Evolutionary conservation across 805 yeast genomes (phyloP), one percentile per base, ranked within the genome.

Genomic region (Metschnikowia orientalis): DNA sequence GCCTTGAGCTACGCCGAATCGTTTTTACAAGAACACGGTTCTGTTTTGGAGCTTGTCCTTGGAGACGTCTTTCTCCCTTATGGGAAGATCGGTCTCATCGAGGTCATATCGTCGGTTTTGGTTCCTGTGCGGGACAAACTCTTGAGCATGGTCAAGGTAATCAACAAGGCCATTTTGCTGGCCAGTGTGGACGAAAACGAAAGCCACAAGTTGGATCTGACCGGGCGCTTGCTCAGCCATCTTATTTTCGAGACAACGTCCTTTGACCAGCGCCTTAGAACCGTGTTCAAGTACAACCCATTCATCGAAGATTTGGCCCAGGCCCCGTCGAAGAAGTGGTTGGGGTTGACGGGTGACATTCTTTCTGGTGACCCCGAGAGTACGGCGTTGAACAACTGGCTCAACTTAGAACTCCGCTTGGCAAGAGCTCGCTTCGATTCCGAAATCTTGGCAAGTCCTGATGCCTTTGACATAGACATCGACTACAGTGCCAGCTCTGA

Each of bases 401-500:
- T 81, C 6, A 49, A 51, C 3, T 69, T 70, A 28, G 87, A 81
- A 47, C 57, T 60, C 21, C 57, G 62, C 8, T 61, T 77, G 46
- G 79, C 82, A 2, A 58, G 62, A 26, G 54, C 58, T 15, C 54
- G 83, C 36, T 78, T 69, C 40, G 57, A 65, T 9, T 54, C 46
- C 18, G 81, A 75, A 40, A 72, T 80, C 13, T 48, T 76, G 3
- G 57, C 59, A 2, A 50, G 70, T 1, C 44, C 61, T 0, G 66
- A 71, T 42, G 76, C 83, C 0, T 76, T 79, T 53, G 55, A 53
- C 3, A 71, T 81, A 18, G 89, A 82, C 47, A 61, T 56, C 40
- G 89, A 82, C 30, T 66, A 50, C 39, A 53, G 51, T 21, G 47
- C 47, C 10, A 39, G 38, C 30, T 34, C 44, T 2, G 37, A 34